These are phyloP conservation scores for Cutaneotrichosporon arboriforme DNA, from an alignment of 1,284 basidiomycete genomes.

Conservation along the genomic window DNA sequence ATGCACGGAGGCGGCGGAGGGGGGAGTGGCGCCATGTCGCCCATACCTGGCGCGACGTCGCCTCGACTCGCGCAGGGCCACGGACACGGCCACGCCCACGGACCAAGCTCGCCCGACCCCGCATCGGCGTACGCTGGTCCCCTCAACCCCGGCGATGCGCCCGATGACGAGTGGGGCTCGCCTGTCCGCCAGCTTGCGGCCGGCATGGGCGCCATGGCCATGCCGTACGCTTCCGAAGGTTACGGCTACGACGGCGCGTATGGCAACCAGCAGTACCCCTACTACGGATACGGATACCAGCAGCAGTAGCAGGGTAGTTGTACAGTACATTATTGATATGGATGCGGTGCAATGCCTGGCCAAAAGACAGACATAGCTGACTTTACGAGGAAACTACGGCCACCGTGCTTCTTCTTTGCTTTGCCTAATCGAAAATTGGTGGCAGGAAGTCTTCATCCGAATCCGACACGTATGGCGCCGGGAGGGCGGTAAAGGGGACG, in stretches of 20 bases:
- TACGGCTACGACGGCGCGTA: not conserved
- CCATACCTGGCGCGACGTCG: not conserved
- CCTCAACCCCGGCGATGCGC: not conserved
- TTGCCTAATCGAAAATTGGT: too few species aligned
- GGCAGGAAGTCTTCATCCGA: too few species aligned
- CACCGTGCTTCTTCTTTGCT: too few species aligned
- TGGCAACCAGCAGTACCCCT: too few species aligned
- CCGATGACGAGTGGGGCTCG: conserved; percentile 4
- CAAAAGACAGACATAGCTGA: too few species aligned
- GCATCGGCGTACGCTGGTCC: not conserved
- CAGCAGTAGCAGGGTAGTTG: not conserved
- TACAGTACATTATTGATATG: not conserved
- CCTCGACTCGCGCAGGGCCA: not conserved
- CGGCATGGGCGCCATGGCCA: conserved; percentile 8
- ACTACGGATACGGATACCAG: not conserved
- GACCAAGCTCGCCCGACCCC: not conserved
- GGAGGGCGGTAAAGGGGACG: too few species aligned
- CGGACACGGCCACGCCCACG: not conserved
- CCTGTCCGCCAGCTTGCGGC: conserved; percentile 11
- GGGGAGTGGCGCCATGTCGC: not conserved
- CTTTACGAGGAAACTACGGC: too few species aligned
- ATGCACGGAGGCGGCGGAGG: not conserved
- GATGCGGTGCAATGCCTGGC: too few species aligned
- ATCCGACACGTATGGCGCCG: too few species aligned
- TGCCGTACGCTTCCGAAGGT: conserved; percentile 3